A percentile compares a stretch with the other conserved stretches of the same genome.
Evolutionary conservation across 192 early-diverging fungal genomes (phyloP).

Genomic region (Umbelopsis isabellina): DNA sequence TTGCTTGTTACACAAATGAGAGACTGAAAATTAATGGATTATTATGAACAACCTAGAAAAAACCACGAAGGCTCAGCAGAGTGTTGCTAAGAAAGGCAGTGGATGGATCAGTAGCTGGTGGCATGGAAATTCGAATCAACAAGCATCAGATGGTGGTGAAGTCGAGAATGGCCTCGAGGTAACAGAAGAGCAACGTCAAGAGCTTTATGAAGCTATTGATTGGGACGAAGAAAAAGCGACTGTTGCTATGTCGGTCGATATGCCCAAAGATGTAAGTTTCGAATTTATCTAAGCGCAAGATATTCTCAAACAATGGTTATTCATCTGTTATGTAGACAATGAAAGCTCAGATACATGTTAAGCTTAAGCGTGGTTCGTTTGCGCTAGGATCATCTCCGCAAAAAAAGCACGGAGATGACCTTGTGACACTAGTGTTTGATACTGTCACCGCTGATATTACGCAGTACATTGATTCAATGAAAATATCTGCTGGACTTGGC

Average conservation of each 20-base stretch:
- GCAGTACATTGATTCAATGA: slow-evolving; percentile 58
- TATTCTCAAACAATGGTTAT: not conserved
- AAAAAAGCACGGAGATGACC: slow-evolving; percentile 30
- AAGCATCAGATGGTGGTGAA: not conserved
- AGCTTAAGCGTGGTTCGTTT: slow-evolving; percentile 78
- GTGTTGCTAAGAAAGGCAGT: slow-evolving; percentile 45
- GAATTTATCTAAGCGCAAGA: not conserved
- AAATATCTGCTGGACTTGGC: slow-evolving; percentile 58
- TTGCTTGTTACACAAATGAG: not conserved
- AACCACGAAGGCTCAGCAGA: slow-evolving; percentile 26
- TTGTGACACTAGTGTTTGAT: slow-evolving; percentile 66
- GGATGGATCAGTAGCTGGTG: slow-evolving; percentile 49
- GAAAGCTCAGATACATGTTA: slow-evolving; percentile 60
- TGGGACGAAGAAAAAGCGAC: slow-evolving; percentile 70
- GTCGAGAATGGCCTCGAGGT: slow-evolving; percentile 36
- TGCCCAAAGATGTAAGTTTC: slow-evolving; percentile 62
- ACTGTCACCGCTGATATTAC: slow-evolving; percentile 55
- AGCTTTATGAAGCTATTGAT: slow-evolving; percentile 85
- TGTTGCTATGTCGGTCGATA: slow-evolving; percentile 50
- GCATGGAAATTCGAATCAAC: slow-evolving; percentile 8
- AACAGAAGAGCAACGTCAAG: slow-evolving; percentile 73
- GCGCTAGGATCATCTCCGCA: slow-evolving; percentile 63
- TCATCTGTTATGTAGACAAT: slow-evolving; percentile 55
- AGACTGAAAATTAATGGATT: not conserved
- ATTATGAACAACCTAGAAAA: slow-evolving; percentile 35